phyloP scores from a whole-genome alignment of 257 asterid species.

The Marsdenia floribunda region DNA sequence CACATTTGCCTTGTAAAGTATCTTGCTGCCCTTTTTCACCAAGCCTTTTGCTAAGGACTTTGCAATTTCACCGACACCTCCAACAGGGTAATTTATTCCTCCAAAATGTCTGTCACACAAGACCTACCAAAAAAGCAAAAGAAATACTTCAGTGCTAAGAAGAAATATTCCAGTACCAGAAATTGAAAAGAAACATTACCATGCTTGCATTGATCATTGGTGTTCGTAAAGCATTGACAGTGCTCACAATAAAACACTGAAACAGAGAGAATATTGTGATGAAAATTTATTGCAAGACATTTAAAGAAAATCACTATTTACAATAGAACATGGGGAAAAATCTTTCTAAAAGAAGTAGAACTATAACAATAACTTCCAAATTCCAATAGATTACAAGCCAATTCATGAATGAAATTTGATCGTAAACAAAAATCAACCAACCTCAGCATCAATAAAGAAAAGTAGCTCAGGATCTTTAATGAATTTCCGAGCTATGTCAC shows the following conservation, averaged over 20 bases:
- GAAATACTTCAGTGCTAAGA: slow-evolving; percentile 8
- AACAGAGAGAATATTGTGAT: slow-evolving; percentile 19
- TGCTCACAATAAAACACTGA: slow-evolving; percentile 98
- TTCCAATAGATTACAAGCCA: background rate
- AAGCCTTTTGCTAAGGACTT: slow-evolving; percentile 85
- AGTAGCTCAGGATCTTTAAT: slow-evolving; percentile 79
- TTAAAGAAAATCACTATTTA: slow-evolving; percentile 3
- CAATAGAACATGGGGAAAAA: background rate
- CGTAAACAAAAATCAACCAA: slow-evolving; percentile 25
- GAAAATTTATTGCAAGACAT: slow-evolving; percentile 9
- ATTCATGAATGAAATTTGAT: background rate
- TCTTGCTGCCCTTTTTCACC: slow-evolving; percentile 63
- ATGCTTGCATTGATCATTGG: slow-evolving; percentile 99
- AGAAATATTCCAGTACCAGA: slow-evolving; percentile 8
- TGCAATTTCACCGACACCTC: slow-evolving; percentile 96
- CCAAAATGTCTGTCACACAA: slow-evolving; percentile 98
- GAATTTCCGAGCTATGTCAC: slow-evolving; percentile 79
- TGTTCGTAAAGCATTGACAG: slow-evolving; percentile 82
- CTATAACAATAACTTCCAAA: background rate
- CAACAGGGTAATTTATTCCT: slow-evolving; percentile 96
- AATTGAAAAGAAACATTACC: slow-evolving; percentile 43
- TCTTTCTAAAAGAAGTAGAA: background rate
- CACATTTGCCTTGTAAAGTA: slow-evolving; percentile 80
- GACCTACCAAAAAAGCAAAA: slow-evolving; percentile 44
- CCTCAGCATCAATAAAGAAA: slow-evolving; percentile 96